Evolutionary conservation across 2,329 filamentous ascomycete species (phyloP), one percentile per base, ranked within the genome.

Genomic region (Xylaria sp.): DNA sequence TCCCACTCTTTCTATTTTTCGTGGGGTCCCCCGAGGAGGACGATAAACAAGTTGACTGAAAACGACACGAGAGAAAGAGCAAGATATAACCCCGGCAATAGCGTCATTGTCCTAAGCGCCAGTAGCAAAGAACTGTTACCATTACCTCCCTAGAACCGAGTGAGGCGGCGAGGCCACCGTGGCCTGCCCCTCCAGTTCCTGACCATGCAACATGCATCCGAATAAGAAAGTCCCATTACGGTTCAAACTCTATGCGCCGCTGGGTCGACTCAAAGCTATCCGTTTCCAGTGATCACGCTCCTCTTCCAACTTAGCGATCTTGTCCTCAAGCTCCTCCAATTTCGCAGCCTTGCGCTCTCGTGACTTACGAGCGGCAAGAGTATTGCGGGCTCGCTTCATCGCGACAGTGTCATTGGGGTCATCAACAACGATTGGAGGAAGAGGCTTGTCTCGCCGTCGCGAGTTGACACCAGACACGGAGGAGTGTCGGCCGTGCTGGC

Each of bases 321-420:
- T 86, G 48, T 87, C 87, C 83, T 97, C 92, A 55, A 97, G 85
- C 67, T 90, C 88, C 65, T 92, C 90, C 70, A 95, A 86, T 74
- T 91, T 88, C 79, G 91, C 87, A 66, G 93, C 90, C 84, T 97
- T 97, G 73, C 94, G 91, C 77, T 94, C 91, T 62, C 95, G 91
- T 69, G 94, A 97, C 84, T 97, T 97, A 74, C 95, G 94, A 76
- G 95, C 95, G 20, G 95, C 95, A 80, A 97, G 88, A 9, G 94
- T 97, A 81, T 98, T 98, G 74, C 94, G 92, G 60, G 94, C 94
- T 80, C 95, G 92, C 90, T 98, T 98, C 86, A 94, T 88, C 23
- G 93, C 94, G n/a, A 92, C 80, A 10, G 87, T 88, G 77, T 98
- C 94, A 51, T 76, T 83, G 0, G 90, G 88, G 74, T 98, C 93